Evolutionary conservation across 179 eudicot genomes (phyloP).

Genomic region (Beta lomatogona): DNA sequence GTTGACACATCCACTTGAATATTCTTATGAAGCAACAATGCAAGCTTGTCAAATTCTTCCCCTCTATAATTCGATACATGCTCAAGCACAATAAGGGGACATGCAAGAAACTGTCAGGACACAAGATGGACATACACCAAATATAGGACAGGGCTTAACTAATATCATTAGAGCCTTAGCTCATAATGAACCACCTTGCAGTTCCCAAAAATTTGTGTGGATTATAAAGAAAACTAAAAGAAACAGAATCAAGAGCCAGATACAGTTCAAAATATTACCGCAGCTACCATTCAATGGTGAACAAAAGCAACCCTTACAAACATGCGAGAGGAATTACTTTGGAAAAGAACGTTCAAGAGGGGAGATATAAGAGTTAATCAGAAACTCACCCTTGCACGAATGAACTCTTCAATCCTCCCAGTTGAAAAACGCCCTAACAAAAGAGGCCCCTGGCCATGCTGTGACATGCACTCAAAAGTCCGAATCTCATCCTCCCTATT

Average conservation of each 20-base stretch:
- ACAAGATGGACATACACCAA: not conserved
- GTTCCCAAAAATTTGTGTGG: not conserved
- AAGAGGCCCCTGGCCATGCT: slow-evolving; percentile 78
- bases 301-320: not conserved
- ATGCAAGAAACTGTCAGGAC: not conserved
- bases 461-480: slow-evolving; percentile 84
- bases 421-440: slow-evolving; percentile 66
- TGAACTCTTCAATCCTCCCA: slow-evolving; percentile 92
- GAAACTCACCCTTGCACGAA: slow-evolving; percentile 72
- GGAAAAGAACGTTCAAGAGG: not conserved
- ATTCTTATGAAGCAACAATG: not conserved
- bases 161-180: not conserved
- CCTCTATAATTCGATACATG: not conserved
- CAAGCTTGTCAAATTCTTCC: not conserved
- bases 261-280: not conserved
- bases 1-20: not conserved
- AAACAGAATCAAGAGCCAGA: not conserved
- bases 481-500: slow-evolving; percentile 71
- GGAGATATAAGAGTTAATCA: slow-evolving; percentile 6
- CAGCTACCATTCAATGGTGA: not conserved
- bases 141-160: not conserved
- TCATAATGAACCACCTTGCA: not conserved
- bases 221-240: not conserved
- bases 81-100: not conserved
- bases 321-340: not conserved